Conservation (phyloP, 768 basidiomycete genomes). For the Rhizopogon vinicolor region DNA sequence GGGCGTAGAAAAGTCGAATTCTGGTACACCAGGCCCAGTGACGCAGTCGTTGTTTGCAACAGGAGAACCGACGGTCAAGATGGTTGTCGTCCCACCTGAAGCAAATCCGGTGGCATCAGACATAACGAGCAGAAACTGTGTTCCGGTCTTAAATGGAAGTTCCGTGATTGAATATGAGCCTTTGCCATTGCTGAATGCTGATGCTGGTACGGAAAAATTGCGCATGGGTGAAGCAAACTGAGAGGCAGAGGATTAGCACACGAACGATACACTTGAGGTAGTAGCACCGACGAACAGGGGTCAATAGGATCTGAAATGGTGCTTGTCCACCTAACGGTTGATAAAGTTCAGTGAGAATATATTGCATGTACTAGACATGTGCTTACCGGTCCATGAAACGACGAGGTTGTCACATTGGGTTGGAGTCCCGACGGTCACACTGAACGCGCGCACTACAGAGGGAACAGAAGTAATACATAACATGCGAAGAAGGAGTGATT, state of each 20-base stretch:
- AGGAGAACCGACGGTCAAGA: slow-evolving; percentile 46
- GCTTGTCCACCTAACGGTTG: slow-evolving; percentile 44
- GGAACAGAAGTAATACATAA: slow-evolving; percentile 18
- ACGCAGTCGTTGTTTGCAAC: slow-evolving; percentile 41
- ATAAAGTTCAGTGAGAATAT: too few relatives aligned
- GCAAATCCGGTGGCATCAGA: slow-evolving; percentile 69
- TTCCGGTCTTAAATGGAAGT: slow-evolving; percentile 34
- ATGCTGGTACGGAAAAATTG: slow-evolving; percentile 49
- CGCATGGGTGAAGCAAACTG: too few relatives aligned
- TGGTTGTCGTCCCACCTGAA: slow-evolving; percentile 50
- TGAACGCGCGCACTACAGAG: slow-evolving; percentile 28
- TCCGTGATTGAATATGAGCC: slow-evolving; percentile 45
- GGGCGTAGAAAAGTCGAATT: slow-evolving; percentile 47
- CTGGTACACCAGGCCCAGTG: slow-evolving; percentile 39
- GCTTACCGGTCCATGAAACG: too few relatives aligned
- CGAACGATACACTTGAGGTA: slow-evolving; percentile 2
- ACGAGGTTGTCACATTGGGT: slow-evolving; percentile 39
- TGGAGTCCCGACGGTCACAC: slow-evolving; percentile 46
- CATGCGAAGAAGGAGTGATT: slow-evolving; percentile 16
- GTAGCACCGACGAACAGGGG: slow-evolving; percentile 38
- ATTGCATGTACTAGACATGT: too few relatives aligned
- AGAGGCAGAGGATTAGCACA: too few relatives aligned
- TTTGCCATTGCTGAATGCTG: slow-evolving; percentile 46
- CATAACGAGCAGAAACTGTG: slow-evolving; percentile 54
- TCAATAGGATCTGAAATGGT: slow-evolving; percentile 45